Evolutionary conservation across 2,329 filamentous ascomycete genomes (phyloP), one percentile per base, ranked within the genome.

Genomic region (Microascus cirrosus): DNA sequence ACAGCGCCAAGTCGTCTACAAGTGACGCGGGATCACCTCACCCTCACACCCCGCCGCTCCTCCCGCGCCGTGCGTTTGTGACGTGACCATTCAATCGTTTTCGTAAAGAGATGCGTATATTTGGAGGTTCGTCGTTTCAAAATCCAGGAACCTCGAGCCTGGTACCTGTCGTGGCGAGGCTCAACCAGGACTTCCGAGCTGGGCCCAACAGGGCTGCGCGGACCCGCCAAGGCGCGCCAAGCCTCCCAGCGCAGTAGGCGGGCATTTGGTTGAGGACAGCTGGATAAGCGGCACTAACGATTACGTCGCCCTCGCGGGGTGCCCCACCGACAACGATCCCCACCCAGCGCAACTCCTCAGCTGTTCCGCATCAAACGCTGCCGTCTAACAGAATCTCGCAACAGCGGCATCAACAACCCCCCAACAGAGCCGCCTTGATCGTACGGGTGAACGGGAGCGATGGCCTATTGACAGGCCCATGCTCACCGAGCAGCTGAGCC

Each of bases 201-300:
- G 22, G 45, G 45, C n/a, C 22, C 20, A 25, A 5, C 45, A 56
- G 25, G 42, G 39, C 55, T 32, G n/a, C n/a, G 22, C 22, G 25
- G n/a, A n/a, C 32, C 42, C 42, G 39, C 28, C 20, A n/a, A 28
- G 22, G 36, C n/a, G 55, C n/a, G 24, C 35, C 7, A 48, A 42
- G 42, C 55, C 42, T 32, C 32, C 36, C 36, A 20, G 22, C 22
- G 28, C 24, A 24, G 54, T 36, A 18, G 22, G 24, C 54, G 54
- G 32, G n/a, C 10, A 51, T 18, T 50, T n/a, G 55, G 45, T 56
- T 45, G 55, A 42, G 42, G 42, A 32, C 35, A 50, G 24, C 18
- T 50, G 55, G 55, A 24, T 51, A 56, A 56, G 39, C 55, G 55
- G 55, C 55, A 56, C 55, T 25, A 22, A 34, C n/a, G 39, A 52